Evolutionary conservation across 2,329 filamentous ascomycete genomes (phyloP), one percentile per base, ranked within the genome.

Genomic region (Pyrenophora teres): DNA sequence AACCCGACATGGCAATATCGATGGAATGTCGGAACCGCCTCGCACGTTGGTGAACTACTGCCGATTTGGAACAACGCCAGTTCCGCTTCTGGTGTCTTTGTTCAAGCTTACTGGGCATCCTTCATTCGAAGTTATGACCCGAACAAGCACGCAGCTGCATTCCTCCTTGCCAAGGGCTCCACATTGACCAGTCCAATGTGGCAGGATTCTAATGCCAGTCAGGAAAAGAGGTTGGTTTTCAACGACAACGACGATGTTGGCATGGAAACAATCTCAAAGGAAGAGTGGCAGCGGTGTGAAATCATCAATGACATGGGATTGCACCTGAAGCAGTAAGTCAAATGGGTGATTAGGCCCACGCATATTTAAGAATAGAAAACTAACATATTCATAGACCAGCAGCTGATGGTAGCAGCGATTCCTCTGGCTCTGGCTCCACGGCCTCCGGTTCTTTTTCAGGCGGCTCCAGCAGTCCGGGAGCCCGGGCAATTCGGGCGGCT

Each of bases 1-100:
- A 7, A 50, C 7, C 58, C 66, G 1, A 72, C 74, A 6, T 81
- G 78, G 76, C 76, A 77, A 38, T 81, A 81, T 55, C 71, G 77
- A 0, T 81, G 76, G 71, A 78, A 81, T 38, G 76, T 81, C 2
- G 74, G 70, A 10, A 65, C 72, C 10, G 68, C 72, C 1, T 61
- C 67, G 2, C 70, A 76, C 38, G 67, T 77, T 1, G 70, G 68
- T 1, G 76, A 76, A 56, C 58, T 70, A 0, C 51, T 64, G 0
- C 67, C 73, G 1, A 71, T 78, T 15, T 78, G 76, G 64, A 69
- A 71, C 16, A 67, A 72, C 4, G 74, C 68, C 4, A 63, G 63
- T 1, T 54, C 55, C 1, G 67, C 68, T 8, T 64, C 69, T 0
- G 59, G 59, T 9, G 65, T 67, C 1, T 66, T 70, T 38, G 59